phyloP scores from a whole-genome alignment of 805 yeast species.

The Nakazawaea siamensis region DNA sequence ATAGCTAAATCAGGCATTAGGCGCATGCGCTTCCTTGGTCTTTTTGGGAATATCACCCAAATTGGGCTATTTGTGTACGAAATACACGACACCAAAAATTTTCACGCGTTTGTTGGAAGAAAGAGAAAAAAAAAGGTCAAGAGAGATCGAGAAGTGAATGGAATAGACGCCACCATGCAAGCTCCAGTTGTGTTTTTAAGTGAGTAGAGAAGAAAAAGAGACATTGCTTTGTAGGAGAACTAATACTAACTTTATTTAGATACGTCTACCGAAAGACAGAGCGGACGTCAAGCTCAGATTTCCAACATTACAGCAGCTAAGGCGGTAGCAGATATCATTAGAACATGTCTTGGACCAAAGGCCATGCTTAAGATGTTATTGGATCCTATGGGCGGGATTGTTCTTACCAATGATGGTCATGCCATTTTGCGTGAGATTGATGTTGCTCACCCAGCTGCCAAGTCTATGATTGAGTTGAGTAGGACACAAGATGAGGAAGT shows the following conservation, averaged over 20 bases:
- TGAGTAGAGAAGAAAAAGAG: constrained; percentile 19
- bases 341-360: constrained; percentile 98
- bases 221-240: no score
- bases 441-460: constrained; percentile 98
- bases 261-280: constrained; percentile 86
- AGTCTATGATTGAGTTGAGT: constrained; percentile 93
- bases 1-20: no score
- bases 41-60: no score
- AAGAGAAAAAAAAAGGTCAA: no score
- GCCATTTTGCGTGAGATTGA: constrained; percentile 96
- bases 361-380: constrained; percentile 97
- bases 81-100: no score
- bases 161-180: constrained; percentile 40
- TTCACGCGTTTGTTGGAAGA: no score
- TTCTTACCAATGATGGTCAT: constrained; percentile 96
- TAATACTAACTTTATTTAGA: constrained; percentile 23
- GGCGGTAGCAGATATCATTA: constrained; percentile 94
- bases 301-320: constrained; percentile 99
- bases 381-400: constrained; percentile 96
- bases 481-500: constrained; percentile 98
- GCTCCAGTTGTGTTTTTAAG: constrained; percentile 80
- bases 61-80: no score
- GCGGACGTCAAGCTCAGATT: constrained; percentile 95
- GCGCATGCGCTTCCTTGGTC: no score
- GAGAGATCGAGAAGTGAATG: not conserved